Percentiles rank a stretch among this genome's conserved stretches.
phyloP scores from a whole-genome alignment of 148 eudicot genomes.

The Persicaria maculosa region DNA sequence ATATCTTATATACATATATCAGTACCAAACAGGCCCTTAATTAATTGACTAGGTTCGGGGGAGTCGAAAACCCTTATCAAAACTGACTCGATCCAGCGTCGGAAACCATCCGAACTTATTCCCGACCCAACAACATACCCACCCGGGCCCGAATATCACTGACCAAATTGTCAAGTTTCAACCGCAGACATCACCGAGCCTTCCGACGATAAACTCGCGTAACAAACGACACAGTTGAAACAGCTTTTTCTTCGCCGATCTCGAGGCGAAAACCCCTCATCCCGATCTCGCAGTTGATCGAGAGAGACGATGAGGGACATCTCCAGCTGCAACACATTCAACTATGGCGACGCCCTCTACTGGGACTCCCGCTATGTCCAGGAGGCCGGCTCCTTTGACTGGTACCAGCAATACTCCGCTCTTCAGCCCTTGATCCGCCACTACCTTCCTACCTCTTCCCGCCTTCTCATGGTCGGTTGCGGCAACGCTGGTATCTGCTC shows the following conservation, averaged over 20 bases:
- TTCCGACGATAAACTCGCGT: too few species aligned
- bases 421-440: constrained; percentile 8
- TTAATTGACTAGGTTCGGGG: too few species aligned
- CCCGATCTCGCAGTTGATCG: constrained; percentile 8
- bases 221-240: not conserved
- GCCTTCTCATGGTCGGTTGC: constrained; percentile 13
- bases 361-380: constrained; percentile 9
- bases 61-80: too few species aligned
- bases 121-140: too few species aligned
- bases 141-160: too few species aligned
- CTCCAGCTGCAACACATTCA: constrained; percentile 10
- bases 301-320: constrained; percentile 15
- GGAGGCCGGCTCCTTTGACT: constrained; percentile 6
- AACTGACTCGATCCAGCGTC: too few species aligned
- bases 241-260: not conserved
- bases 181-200: not conserved
- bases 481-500: constrained; percentile 9
- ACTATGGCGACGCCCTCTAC: constrained; percentile 10
- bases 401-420: constrained; percentile 12
- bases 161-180: too few species aligned
- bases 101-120: too few species aligned
- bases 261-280: not conserved
- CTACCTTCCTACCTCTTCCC: constrained; percentile 9
- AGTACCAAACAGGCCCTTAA: too few species aligned
- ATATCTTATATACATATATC: too few species aligned